Base-by-base conservation (phyloP, 2,329 filamentous ascomycete genomes). In the Epichloe gansuensis region DNA sequence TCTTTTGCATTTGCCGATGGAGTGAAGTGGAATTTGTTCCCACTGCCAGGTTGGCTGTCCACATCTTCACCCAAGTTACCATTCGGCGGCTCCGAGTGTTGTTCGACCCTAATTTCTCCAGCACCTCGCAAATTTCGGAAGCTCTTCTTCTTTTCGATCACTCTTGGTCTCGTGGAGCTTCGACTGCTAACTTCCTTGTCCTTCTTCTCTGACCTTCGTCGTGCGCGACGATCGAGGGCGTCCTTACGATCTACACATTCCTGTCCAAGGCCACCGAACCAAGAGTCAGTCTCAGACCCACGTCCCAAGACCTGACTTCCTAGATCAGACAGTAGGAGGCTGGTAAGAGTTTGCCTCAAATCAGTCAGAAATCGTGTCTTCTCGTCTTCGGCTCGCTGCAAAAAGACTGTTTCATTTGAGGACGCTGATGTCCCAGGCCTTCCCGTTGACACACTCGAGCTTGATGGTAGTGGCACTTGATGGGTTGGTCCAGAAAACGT, bases 211-310 rank as follows among this genome's bases (percentile, higher is more conserved):
- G 60, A 58, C 35, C 63, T 63, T 54, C 73, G 62, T 55, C 72
- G 63, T 49, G 72, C 71, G 47, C 74, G 72, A 41, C 71, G 69
- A 54, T 81, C 74, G 35, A 77, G 67, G 3, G 76, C 73, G 48
- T 83, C 78, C 46, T 77, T 80, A 28, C 81, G 74, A 41, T 83
- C 79, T 50, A 83, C 81, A 62, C 81, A 84, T 57, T 84, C 73
- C 59, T 84, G 78, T 3, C 82, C 81, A 6, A 90, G 67, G 13
- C 80, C 79, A 50, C 80, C 75, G 59, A 96, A 93, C 86, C 91
- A 96, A 3, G 76, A 76, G 65, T 97, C 93, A 0, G 91, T 97
- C 70, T 98, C 93, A 43, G 90, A 95, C 3, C 93, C 93, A 49
- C 80, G 81, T n/a, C 83, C 82, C 67, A 94, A 93, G 1, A 96